Evolutionary conservation across 192 early-diverging fungal genomes (phyloP).

Genomic region (Entomortierella lignicola): DNA sequence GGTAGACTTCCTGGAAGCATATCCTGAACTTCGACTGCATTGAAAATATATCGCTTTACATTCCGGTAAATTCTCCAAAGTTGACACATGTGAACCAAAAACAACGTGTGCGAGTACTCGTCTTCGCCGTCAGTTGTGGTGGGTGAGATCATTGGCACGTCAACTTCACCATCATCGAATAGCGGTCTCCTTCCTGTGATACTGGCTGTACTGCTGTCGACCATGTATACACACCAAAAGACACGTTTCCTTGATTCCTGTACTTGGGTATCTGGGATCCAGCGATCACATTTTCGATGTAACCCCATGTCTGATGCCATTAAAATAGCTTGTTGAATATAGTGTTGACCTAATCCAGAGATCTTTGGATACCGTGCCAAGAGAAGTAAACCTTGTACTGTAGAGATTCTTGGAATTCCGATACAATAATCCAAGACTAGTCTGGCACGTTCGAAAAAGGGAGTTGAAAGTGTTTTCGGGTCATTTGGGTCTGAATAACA

Average conservation of each 20-base stretch:
- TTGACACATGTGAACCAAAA: slow-evolving; percentile 34
- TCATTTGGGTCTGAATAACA: slow-evolving; percentile 29
- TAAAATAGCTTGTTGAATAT: slow-evolving; percentile 35
- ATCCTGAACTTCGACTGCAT: slow-evolving; percentile 29
- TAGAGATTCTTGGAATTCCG: slow-evolving; percentile 38
- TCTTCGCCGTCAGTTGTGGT: slow-evolving; percentile 27
- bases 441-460: slow-evolving; percentile 61
- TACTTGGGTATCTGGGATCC: slow-evolving; percentile 41
- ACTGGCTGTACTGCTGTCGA: slow-evolving; percentile 29
- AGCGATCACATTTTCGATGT: slow-evolving; percentile 49
- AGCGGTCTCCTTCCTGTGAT: slow-evolving; percentile 39
- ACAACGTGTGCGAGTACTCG: slow-evolving; percentile 43
- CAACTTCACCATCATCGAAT: slow-evolving; percentile 38
- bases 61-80: slow-evolving; percentile 43
- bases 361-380: slow-evolving; percentile 35
- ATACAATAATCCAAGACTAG: slow-evolving; percentile 48
- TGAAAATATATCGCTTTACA: slow-evolving; percentile 49
- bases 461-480: slow-evolving; percentile 53
- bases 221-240: slow-evolving; percentile 46
- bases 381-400: slow-evolving; percentile 42
- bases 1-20: slow-evolving; percentile 49
- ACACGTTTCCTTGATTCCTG: slow-evolving; percentile 45
- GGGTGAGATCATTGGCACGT: slow-evolving; percentile 28
- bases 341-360: slow-evolving; percentile 20
- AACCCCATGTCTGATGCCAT: slow-evolving; percentile 44